Evolutionary conservation across 1,139 yeast species (phyloP), one percentile per base, ranked within the genome.

Genomic region (Yarrowia galli): DNA sequence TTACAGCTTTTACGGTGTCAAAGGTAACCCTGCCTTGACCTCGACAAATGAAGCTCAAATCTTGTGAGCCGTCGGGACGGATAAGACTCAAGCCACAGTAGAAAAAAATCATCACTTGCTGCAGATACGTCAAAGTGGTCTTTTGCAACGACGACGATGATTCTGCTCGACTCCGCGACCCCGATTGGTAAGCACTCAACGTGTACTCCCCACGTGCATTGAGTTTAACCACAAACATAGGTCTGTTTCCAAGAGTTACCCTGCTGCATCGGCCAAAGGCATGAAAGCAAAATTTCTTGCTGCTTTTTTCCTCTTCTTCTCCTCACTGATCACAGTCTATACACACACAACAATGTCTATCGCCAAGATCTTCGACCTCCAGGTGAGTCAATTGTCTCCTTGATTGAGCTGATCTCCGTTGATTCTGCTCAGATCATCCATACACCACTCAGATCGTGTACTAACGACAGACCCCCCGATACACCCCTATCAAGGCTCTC

Each of bases 401-500:
- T 56, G 48, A 38, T 22, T 20, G 48, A 43, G 48, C 16, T 8
- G 13, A 5, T 13, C 3, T 43, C 9, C 28, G n/a, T 25, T 22
- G 32, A 28, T 20, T 20, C 25, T 10, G n/a, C 36, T 46, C 23
- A 35, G 60, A 45, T 45, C 53, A 18, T 28, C 18, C 25, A 3
- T n/a, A 12, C 25, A 13, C 15, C 10, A 22, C 28, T 16, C 16
- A 43, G 48, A 43, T 43, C 48, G 22, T 20, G 3, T 32, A 35
- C 66, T 61, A 61, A 61, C 66, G 36, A 15, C 54, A 61, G 66
- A 61, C 56, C 48, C 46, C 67, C 67, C 72, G 76, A 68, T 69
- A 82, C 66, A 72, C 84, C 72, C 78, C 89, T 65, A 86, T 90
- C 69, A 81, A 81, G 73, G 89, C 89, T 71, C 80, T 93, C 73